Conservation (phyloP, 2,329 filamentous ascomycete genomes). For the Sporothrix phasma region DNA sequence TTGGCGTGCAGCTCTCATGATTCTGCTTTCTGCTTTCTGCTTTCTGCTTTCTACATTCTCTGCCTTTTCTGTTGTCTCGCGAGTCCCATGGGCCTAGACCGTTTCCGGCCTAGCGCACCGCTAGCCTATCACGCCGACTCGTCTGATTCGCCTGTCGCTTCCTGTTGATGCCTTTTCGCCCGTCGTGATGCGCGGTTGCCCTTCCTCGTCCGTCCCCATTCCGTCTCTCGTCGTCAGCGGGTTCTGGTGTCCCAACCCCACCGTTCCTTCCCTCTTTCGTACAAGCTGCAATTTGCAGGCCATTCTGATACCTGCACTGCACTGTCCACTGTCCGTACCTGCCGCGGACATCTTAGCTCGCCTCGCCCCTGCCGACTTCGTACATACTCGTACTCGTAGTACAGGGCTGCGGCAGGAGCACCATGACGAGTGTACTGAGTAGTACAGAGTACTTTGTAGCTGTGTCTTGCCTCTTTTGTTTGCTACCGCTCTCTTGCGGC, state of each 20-base stretch:
- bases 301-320: background rate
- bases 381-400: no score
- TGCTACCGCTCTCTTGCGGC: background rate
- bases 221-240: background rate
- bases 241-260: background rate
- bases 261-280: conserved; percentile 6
- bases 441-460: no score
- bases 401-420: background rate
- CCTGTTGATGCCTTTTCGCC: background rate
- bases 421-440: no score
- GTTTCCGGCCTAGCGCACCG: conserved; percentile 4
- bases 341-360: conserved; percentile 1
- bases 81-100: conserved; percentile 6
- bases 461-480: background rate
- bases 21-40: background rate
- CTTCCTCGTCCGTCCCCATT: background rate
- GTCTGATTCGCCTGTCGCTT: background rate
- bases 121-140: conserved; percentile 5
- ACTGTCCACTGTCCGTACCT: conserved; percentile 1
- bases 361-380: no score
- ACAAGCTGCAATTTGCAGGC: conserved; percentile 1
- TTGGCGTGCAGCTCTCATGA: background rate
- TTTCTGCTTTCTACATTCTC: background rate
- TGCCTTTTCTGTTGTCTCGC: no score
- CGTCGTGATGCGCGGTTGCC: background rate